Percentiles rank a stretch among this genome's conserved stretches.
Conservation (phyloP, 768 basidiomycete genomes). For the Suillus cothurnatus region DNA sequence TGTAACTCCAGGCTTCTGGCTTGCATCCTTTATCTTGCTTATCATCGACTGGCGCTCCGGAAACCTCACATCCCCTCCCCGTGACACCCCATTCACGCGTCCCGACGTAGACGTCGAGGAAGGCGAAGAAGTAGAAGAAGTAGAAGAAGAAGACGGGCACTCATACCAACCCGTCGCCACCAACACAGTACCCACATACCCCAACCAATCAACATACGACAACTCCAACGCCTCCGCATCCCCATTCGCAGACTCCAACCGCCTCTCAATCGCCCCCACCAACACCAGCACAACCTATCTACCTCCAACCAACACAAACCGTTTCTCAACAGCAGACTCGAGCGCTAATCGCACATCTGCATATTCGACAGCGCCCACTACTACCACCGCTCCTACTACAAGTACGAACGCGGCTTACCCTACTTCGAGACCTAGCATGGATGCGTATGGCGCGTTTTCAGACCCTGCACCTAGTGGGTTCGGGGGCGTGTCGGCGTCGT, state of each 20-base stretch:
- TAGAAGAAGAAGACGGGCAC: conserved; percentile 42
- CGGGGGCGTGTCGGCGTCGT: conserved; percentile 41
- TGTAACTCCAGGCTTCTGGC: conserved; percentile 65
- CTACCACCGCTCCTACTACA: conserved; percentile 29
- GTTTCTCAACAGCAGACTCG: conserved; percentile 20
- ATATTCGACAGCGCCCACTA: conserved; percentile 29
- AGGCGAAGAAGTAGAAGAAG: conserved; percentile 51
- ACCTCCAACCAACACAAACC: conserved; percentile 21
- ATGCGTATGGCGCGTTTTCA: conserved; percentile 89
- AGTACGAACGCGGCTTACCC: conserved; percentile 4
- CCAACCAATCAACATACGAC: conserved; percentile 29
- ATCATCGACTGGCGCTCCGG: conserved; percentile 80
- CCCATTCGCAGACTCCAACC: conserved; percentile 57
- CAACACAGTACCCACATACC: conserved; percentile 24
- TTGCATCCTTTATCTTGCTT: conserved; percentile 63
- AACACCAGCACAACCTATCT: neutral
- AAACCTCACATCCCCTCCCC: conserved; percentile 45
- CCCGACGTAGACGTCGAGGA: conserved; percentile 55
- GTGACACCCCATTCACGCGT: conserved; percentile 78
- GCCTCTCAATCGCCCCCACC: conserved; percentile 28
- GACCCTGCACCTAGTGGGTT: conserved; percentile 85
- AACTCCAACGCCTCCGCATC: conserved; percentile 28
- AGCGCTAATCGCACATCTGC: conserved; percentile 20
- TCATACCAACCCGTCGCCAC: conserved; percentile 49
- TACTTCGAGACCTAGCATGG: conserved; percentile 68